Evolutionary conservation across 495 filamentous ascomycete species (phyloP).

Genomic region (Penicillium turbatum): DNA sequence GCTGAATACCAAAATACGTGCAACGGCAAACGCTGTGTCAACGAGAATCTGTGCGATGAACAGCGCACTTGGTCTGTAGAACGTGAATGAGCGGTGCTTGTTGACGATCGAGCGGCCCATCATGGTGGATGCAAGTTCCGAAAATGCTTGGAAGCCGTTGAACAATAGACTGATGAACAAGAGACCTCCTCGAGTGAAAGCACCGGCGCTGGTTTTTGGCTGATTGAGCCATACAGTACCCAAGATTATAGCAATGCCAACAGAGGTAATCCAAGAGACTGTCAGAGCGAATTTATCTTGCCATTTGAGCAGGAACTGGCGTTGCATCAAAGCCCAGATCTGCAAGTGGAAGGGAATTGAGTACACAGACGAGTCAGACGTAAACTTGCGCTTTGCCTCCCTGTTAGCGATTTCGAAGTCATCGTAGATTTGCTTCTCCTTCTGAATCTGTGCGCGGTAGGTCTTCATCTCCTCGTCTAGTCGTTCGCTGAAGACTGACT

Average conservation of each 20-base stretch:
- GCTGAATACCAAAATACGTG: constrained; percentile 64
- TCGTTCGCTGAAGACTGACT: constrained; percentile 53
- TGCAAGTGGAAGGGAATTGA: constrained; percentile 74
- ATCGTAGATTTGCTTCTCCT: constrained; percentile 61
- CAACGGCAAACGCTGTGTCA: constrained; percentile 66
- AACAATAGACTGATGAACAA: constrained; percentile 72
- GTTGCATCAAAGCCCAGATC: constrained; percentile 75
- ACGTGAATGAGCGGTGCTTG: constrained; percentile 74
- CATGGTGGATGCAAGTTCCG: constrained; percentile 69
- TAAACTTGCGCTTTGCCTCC: constrained; percentile 70
- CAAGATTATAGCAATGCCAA: constrained; percentile 70
- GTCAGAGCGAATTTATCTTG: constrained; percentile 74
- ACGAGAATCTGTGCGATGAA: constrained; percentile 78
- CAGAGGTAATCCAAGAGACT: constrained; percentile 71
- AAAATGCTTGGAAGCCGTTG: constrained; percentile 76
- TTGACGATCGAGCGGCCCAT: constrained; percentile 69
- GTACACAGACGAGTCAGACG: constrained; percentile 67
- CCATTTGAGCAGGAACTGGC: constrained; percentile 80
- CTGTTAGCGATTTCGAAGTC: constrained; percentile 73
- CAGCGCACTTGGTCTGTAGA: constrained; percentile 72
- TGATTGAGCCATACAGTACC: constrained; percentile 75
- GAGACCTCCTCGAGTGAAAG: constrained; percentile 73
- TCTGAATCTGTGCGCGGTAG: constrained; percentile 56
- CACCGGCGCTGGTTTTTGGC: constrained; percentile 59
- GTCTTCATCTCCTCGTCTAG: constrained; percentile 62